Percentiles rank a stretch among this genome's conserved stretches.
Evolutionary conservation across 495 filamentous ascomycete genomes (phyloP).

Genomic region (Letharia lupina): DNA sequence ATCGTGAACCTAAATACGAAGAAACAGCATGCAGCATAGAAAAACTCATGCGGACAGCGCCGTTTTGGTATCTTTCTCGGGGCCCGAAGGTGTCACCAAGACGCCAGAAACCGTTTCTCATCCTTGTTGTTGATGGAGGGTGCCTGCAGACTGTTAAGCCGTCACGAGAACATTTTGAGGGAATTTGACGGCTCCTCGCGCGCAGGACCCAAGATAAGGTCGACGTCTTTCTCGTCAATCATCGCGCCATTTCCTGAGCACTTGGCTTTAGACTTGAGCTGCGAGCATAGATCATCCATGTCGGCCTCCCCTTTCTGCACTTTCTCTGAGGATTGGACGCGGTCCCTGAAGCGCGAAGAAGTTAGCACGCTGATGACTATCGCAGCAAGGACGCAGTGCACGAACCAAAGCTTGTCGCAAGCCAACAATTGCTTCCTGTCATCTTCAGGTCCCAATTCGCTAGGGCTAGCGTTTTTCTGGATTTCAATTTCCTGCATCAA

Average conservation of each 20-base stretch:
- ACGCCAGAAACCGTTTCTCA: neutral
- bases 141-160: neutral
- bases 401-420: slow-evolving; percentile 88
- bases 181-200: slow-evolving; percentile 21
- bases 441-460: slow-evolving; percentile 57
- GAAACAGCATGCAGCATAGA: neutral
- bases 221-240: slow-evolving; percentile 80
- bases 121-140: too few relatives aligned
- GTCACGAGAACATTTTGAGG: slow-evolving; percentile 21
- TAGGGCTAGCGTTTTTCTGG: slow-evolving; percentile 56
- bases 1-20: neutral
- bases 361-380: slow-evolving; percentile 17
- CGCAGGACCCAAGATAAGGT: slow-evolving; percentile 59
- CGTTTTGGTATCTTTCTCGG: neutral
- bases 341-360: slow-evolving; percentile 58
- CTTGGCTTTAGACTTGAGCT: slow-evolving; percentile 92
- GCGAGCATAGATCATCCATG: slow-evolving; percentile 83
- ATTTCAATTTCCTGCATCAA: slow-evolving; percentile 67
- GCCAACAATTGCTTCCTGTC: slow-evolving; percentile 59
- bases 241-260: slow-evolving; percentile 92
- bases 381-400: neutral
- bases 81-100: neutral
- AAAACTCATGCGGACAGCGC: neutral
- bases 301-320: slow-evolving; percentile 85
- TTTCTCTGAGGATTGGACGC: slow-evolving; percentile 75